These are phyloP conservation scores for Lantana camara DNA, from an alignment of 257 asterid species.

Conservation along the genomic window DNA sequence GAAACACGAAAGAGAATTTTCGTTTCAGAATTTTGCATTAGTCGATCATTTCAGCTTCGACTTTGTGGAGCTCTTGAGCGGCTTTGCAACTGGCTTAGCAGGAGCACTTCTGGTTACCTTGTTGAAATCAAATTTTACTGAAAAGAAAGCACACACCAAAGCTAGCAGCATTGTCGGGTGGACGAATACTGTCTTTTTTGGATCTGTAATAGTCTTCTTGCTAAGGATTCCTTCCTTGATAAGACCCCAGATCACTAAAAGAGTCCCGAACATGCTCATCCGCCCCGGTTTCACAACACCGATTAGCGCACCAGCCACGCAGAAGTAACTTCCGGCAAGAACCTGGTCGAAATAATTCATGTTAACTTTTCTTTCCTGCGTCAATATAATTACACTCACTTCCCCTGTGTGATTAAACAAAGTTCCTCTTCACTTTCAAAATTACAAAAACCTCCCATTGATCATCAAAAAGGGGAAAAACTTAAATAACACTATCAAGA, in stretches of 20 bases:
- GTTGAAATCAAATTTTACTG: conserved; percentile 81
- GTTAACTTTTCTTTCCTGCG: too few species aligned
- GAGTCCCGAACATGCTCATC: conserved; percentile 98
- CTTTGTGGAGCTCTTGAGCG: conserved; percentile 69
- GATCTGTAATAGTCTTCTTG: conserved; percentile 68
- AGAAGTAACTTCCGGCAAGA: conserved; percentile 98
- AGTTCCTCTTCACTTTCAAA: too few species aligned
- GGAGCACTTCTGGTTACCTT: conserved; percentile 50
- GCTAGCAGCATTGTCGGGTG: conserved; percentile 93
- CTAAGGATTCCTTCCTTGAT: conserved; percentile 90
- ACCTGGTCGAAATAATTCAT: conserved; percentile 46
- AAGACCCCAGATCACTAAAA: conserved; percentile 89
- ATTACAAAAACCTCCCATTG: too few species aligned
- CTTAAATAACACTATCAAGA: too few species aligned
- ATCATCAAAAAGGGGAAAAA: too few species aligned
- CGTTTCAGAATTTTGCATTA: not conserved
- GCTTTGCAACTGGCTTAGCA: conserved; percentile 69
- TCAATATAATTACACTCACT: too few species aligned
- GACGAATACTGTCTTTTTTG: conserved; percentile 67
- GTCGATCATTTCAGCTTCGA: conserved; percentile 69
- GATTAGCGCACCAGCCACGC: conserved; percentile 86
- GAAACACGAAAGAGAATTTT: not conserved
- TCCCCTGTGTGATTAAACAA: too few species aligned
- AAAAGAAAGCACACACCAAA: conserved; percentile 63
- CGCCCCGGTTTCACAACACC: conserved; percentile 88